These are phyloP conservation scores for Mytilinidion resinicola DNA, from an alignment of 495 filamentous ascomycete species.

Conservation along the genomic window DNA sequence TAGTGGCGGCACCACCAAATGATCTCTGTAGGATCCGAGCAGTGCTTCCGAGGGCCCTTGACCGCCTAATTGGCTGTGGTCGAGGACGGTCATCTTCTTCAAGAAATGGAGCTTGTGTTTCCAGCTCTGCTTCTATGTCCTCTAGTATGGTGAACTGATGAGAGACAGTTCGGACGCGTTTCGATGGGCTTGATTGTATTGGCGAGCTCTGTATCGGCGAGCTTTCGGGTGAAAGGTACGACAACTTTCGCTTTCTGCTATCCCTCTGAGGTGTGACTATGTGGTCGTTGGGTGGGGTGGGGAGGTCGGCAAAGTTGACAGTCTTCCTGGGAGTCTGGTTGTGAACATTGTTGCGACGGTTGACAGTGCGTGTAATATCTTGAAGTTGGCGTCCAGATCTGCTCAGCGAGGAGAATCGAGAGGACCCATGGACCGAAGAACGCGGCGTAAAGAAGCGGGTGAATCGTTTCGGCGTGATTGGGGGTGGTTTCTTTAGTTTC, in stretches of 20 bases:
- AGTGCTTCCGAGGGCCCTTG: slow-evolving; percentile 21
- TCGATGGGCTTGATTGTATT: slow-evolving; percentile 10
- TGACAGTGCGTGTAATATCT: slow-evolving; percentile 51
- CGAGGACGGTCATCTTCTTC: slow-evolving; percentile 16
- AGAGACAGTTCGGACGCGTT: slow-evolving; percentile 37
- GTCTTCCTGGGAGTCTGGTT: slow-evolving; percentile 19
- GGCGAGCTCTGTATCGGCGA: slow-evolving; percentile 55
- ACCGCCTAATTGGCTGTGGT: slow-evolving; percentile 26
- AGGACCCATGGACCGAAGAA: slow-evolving; percentile 32
- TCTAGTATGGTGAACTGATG: slow-evolving; percentile 27
- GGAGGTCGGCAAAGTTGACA: slow-evolving; percentile 24
- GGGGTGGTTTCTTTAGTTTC: slow-evolving; percentile 36
- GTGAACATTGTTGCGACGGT: slow-evolving; percentile 13
- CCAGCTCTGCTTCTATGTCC: slow-evolving; percentile 18
- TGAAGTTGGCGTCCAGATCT: slow-evolving; percentile 50
- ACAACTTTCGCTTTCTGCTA: slow-evolving; percentile 29
- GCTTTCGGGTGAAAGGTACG: slow-evolving; percentile 35
- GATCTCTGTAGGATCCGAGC: slow-evolving; percentile 40
- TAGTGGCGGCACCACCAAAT: slow-evolving; percentile 40
- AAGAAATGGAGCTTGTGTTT: not conserved
- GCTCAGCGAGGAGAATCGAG: slow-evolving; percentile 48
- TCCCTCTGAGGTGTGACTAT: slow-evolving; percentile 15
- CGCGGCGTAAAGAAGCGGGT: slow-evolving; percentile 78
- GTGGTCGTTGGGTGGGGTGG: not conserved
- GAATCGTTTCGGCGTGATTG: slow-evolving; percentile 51